phyloP scores from a whole-genome alignment of 148 eudicot genomes.

The Pouteria glomerata region DNA sequence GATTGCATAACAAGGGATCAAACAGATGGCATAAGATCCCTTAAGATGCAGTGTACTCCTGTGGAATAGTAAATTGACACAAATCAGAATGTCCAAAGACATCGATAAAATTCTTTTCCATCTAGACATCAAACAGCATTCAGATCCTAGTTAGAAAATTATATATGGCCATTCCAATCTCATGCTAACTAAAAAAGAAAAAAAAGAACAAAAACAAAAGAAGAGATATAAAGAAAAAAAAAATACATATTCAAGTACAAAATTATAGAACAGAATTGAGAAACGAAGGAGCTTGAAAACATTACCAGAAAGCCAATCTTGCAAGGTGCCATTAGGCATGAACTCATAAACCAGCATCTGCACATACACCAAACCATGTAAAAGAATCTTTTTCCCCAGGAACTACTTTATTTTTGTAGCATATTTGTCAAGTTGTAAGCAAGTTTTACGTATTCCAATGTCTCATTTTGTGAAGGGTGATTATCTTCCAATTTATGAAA shows the following conservation, averaged over 20 bases:
- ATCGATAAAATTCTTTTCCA: background rate
- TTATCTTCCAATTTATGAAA: background rate
- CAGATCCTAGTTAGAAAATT: background rate
- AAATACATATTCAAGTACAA: too few species aligned
- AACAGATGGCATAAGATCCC: background rate
- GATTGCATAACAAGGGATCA: background rate
- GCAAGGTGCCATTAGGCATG: constrained; percentile 79
- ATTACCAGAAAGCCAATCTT: constrained; percentile 79
- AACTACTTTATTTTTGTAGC: background rate
- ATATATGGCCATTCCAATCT: background rate
- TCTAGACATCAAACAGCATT: background rate
- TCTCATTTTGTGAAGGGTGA: background rate
- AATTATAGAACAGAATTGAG: background rate
- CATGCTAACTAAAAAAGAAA: background rate
- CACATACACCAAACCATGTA: constrained; percentile 8
- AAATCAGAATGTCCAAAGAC: background rate
- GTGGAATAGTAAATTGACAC: background rate
- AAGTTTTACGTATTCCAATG: background rate
- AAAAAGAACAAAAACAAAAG: background rate
- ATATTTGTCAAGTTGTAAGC: background rate
- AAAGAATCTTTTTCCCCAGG: background rate
- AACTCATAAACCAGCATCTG: constrained; percentile 92
- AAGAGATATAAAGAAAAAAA: background rate
- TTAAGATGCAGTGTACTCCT: background rate
- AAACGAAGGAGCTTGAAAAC: background rate